These are phyloP conservation scores for Hondaea fermentalgiana DNA, from an alignment of 108 stramenopile species.

Conservation along the genomic window DNA sequence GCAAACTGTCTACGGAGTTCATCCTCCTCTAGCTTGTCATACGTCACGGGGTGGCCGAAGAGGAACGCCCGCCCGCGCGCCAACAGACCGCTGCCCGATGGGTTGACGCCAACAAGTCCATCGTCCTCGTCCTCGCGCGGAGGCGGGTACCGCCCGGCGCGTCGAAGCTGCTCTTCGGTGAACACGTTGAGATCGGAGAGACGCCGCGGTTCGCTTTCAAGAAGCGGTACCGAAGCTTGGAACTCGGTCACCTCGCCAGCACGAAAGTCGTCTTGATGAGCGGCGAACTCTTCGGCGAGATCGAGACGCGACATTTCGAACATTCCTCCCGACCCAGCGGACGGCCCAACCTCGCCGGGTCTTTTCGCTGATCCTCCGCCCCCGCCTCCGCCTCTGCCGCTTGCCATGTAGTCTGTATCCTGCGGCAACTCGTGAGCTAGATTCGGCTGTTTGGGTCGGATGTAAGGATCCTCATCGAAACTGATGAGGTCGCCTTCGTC, in stretches of 20 bases:
- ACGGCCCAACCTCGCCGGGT: too few species aligned
- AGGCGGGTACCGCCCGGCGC: background rate
- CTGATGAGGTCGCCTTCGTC: background rate
- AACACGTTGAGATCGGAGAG: background rate
- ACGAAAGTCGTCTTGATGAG: background rate
- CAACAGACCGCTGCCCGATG: background rate
- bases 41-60: background rate
- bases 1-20: background rate
- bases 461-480: background rate
- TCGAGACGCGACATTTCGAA: background rate
- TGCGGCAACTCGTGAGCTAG: background rate
- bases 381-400: too few species aligned
- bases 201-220: background rate
- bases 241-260: background rate
- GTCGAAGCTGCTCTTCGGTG: background rate
- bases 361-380: too few species aligned
- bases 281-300: background rate
- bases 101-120: background rate
- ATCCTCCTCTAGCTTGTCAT: background rate
- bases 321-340: background rate
- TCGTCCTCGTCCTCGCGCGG: background rate
- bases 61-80: background rate
- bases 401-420: background rate
- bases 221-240: background rate
- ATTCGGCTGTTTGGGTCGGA: background rate